Base-by-base conservation (phyloP, 176 grass and related monocot species). In the Pontederia crassipes region DNA sequence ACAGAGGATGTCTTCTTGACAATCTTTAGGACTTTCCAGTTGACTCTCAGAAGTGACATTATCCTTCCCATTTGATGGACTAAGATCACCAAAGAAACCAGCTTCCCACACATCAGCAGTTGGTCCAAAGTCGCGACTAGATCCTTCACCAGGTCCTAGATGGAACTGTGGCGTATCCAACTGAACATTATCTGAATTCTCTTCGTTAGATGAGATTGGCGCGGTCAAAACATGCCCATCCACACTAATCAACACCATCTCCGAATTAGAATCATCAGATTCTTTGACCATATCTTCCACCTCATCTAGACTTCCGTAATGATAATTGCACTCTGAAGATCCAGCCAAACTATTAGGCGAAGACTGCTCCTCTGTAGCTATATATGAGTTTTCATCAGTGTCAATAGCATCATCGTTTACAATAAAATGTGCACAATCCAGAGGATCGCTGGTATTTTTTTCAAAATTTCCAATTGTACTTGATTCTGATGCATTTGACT, bases 201-300 rank as follows among this genome's bases (percentile, higher is more conserved):
- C 79, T 71, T 98, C 82, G 2, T 65, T 74, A 24, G 79, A 89
- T 64, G 80, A 92, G 68, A 98, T 83, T 47, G 94, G 94, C 0
- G 94, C 94, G 28, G 84, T 98, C 52, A 98, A 85, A 46, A 98
- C 77, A 80, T 83, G 85, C n/a, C 94, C 94, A 16, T 98, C 88
- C 45, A 98, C 83, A 70, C 88, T 98, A 56, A 98, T 64, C 71
- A 98, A 80, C 57, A 98, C 84, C 74, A 98, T 84, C 48, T 98
- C 94, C 12, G 94, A 89, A 76, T 88, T 88, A 16, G 58, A 58
- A 9, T 71, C 74, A 47, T 80, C 75, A 35, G 75, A 62, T 60
- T 85, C 73, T 26, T 85, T 76, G 57, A 71, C 55, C 52, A 68
- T 69, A 75, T 81, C 84, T 64, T 87, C 80, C 47, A 72, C 73